These are phyloP conservation scores for Hypocreales sp. DNA, from an alignment of 2,329 filamentous ascomycete species.

Conservation along the genomic window DNA sequence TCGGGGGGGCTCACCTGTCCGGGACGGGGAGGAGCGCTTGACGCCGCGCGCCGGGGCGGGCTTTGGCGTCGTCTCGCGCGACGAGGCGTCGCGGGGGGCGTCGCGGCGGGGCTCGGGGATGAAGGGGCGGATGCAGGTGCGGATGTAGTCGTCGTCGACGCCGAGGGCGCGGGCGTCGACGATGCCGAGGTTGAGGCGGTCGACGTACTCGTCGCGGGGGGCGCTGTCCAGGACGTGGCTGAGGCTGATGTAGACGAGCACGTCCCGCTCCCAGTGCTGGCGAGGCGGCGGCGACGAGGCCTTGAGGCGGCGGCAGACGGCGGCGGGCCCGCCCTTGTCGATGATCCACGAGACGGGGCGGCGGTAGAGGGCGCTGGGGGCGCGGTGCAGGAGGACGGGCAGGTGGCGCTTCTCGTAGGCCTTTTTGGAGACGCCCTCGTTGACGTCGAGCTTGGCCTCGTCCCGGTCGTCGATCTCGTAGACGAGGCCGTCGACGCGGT, in stretches of 20 bases:
- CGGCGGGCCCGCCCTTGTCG: conserved; percentile 16
- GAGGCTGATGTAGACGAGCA: conserved; percentile 23
- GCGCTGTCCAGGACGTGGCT: conserved; percentile 15
- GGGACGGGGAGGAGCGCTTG: conserved; percentile 4
- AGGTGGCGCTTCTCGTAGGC: conserved; percentile 21
- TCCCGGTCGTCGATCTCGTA: conserved; percentile 21
- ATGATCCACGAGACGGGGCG: conserved; percentile 22
- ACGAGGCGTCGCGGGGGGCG: not conserved
- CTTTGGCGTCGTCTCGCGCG: not conserved
- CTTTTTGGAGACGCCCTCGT: conserved; percentile 23
- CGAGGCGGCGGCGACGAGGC: conserved; percentile 2
- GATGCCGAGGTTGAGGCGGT: conserved; percentile 22
- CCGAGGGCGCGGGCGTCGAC: conserved; percentile 19
- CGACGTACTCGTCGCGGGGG: conserved; percentile 23
- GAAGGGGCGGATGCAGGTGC: conserved; percentile 19
- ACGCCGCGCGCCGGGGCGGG: conserved; percentile 1
- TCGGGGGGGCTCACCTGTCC: conserved; percentile 10
- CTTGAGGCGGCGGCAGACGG: conserved; percentile 10
- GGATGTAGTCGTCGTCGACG: conserved; percentile 18
- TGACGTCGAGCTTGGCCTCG: conserved; percentile 22
- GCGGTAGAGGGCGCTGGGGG: conserved; percentile 16
- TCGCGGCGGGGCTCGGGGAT: conserved; percentile 11
- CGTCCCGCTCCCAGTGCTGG: conserved; percentile 13
- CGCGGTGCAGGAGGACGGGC: conserved; percentile 16
- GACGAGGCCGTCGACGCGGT: conserved; percentile 24